These are phyloP conservation scores for Cordyceps fumosorosea DNA, from an alignment of 2,329 filamentous ascomycete species.

Conservation along the genomic window DNA sequence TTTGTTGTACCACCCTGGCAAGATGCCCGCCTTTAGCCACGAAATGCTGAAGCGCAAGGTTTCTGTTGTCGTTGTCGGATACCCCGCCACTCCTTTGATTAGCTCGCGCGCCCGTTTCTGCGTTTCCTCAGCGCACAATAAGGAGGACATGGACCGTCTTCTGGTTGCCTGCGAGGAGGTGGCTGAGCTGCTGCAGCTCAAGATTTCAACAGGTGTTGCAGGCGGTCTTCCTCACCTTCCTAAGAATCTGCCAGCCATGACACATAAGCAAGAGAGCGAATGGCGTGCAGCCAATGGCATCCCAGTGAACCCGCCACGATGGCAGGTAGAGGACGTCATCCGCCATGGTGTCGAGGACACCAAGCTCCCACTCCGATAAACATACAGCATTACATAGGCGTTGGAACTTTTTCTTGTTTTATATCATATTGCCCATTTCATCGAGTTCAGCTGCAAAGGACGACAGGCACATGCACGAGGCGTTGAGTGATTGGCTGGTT, in stretches of 20 bases:
- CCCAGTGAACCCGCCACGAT: constrained; percentile 69
- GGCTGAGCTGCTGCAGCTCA: constrained; percentile 85
- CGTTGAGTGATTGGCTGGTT: background rate
- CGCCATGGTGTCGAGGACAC: constrained; percentile 67
- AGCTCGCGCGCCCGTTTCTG: constrained; percentile 94
- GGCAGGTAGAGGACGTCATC: constrained; percentile 79
- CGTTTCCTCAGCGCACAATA: constrained; percentile 92
- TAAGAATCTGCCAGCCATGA: constrained; percentile 54
- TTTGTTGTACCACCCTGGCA: constrained; percentile 94
- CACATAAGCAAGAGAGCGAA: constrained; percentile 60
- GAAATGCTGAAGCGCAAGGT: constrained; percentile 99
- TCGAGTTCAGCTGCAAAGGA: background rate
- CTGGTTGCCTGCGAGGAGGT: constrained; percentile 87
- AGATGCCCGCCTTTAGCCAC: constrained; percentile 96
- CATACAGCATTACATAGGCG: constrained; percentile 10
- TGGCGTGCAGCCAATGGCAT: constrained; percentile 56
- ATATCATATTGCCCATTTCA: background rate
- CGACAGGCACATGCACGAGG: background rate
- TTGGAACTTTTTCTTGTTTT: background rate
- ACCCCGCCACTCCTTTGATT: constrained; percentile 91
- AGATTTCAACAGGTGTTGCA: constrained; percentile 93
- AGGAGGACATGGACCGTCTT: constrained; percentile 91
- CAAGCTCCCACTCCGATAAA: constrained; percentile 63
- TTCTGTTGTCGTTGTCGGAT: constrained; percentile 93
- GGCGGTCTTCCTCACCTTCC: constrained; percentile 75